Base-by-base conservation (phyloP, 1,284 basidiomycete species). In the Ustilago cynodontis region DNA sequence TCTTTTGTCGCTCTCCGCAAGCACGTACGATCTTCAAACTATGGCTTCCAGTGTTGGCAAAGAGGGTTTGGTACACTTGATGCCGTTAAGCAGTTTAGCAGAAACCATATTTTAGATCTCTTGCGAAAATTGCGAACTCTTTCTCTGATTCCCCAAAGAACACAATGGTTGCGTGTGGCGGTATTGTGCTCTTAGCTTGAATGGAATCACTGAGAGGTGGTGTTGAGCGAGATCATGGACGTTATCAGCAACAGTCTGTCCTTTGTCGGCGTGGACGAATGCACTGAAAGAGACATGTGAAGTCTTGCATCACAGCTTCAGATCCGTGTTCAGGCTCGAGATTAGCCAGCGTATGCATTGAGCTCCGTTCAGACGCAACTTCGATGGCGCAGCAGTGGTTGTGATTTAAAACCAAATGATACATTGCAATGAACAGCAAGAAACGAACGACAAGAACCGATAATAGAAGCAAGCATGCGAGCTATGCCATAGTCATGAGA, bases 401-500 rank as follows among this genome's bases (percentile, higher is more conserved):
- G n/a, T 43, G 41, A 43, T 20, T 20, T 43, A n/a, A 43, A 43
- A 43, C n/a, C 41, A 53, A 60, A 11, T 55, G 59, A 62, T 62
- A 62, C 60, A 62, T 62, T 62, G 60, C 60, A 54, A 49, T 14
- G 24, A 10, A 45, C 13, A 52, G 43, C 51, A 55, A 47, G 22
- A 47, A 55, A 51, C 26, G 50, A 50, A 35, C 28, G 18, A 47
- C 26, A 58, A 45, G 31, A 49, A 28, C 22, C 35, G 43, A 4
- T 18, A 39, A 22, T 11, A 39, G 33, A 43, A 31, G 47, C 57
- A 45, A 43, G 37, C 35, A 24, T 49, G 43, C 16, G 8, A 43
- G 41, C 41, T 43, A 6, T 43, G 20, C 41, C 31, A 33, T 43
- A 20, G n/a, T 43, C 41, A 18, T 9, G 35, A 59, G 54, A 37